A percentile compares a stretch with the other conserved stretches of the same genome.
Evolutionary conservation across 352 stramenopile species (phyloP).

Genomic region (Pythium inflatum): DNA sequence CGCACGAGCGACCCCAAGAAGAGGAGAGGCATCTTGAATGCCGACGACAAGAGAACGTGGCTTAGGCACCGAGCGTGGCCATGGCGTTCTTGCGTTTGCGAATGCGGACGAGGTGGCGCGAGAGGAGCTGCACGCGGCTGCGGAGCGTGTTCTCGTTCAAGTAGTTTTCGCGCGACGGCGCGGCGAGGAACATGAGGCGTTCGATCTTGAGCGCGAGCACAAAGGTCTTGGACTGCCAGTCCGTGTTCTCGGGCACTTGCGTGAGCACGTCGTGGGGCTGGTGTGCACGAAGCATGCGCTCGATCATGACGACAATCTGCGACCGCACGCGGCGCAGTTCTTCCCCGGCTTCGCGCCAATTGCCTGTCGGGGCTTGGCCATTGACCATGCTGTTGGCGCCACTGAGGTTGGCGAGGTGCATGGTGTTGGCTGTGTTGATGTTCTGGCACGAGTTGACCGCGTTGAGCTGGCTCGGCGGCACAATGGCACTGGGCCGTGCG

Average conservation of each 20-base stretch:
- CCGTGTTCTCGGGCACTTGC: constrained; percentile 59
- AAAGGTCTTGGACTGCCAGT: constrained; percentile 69
- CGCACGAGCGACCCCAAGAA: no score
- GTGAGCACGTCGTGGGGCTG: constrained; percentile 64
- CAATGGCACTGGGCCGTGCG: constrained; percentile 8
- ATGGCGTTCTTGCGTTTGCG: constrained; percentile 65
- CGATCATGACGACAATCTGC: constrained; percentile 50
- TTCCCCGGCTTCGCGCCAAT: constrained; percentile 48
- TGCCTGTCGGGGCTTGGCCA: no score
- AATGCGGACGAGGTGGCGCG: constrained; percentile 58
- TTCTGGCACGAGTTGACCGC: constrained; percentile 18
- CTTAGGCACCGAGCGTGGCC: constrained; percentile 33
- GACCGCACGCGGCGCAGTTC: constrained; percentile 54
- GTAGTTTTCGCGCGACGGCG: constrained; percentile 60
- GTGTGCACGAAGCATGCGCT: constrained; percentile 61
- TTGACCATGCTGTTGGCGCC: constrained; percentile 5
- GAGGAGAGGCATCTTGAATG: neutral
- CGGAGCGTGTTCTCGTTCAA: constrained; percentile 56
- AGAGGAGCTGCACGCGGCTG: constrained; percentile 56
- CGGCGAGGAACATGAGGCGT: constrained; percentile 61
- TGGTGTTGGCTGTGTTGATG: constrained; percentile 16
- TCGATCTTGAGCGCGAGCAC: constrained; percentile 65
- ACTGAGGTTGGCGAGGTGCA: neutral
- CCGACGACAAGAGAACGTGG: neutral
- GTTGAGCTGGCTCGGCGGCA: constrained; percentile 11